Conservation (phyloP, 805 yeast genomes). For the Maudiozyma turicensis region DNA sequence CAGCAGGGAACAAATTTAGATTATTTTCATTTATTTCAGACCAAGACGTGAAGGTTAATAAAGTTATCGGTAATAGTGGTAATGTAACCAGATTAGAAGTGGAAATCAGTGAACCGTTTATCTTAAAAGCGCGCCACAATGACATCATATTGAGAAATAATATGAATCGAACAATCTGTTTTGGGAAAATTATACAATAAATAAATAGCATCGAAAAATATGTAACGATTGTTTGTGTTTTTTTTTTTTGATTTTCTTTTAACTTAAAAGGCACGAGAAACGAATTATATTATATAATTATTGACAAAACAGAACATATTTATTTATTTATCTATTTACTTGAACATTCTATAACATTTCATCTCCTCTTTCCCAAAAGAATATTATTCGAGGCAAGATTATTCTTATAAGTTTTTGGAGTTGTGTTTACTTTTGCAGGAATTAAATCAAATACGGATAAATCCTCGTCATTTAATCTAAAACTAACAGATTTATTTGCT, state of each 20-base stretch:
- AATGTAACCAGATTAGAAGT: not conserved
- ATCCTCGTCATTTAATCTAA: conserved; percentile 27
- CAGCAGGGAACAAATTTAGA: not conserved
- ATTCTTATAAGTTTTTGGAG: conserved; percentile 3
- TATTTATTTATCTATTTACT: too few species aligned
- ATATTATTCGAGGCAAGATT: not conserved
- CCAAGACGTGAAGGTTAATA: not conserved
- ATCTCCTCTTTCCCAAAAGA: not conserved
- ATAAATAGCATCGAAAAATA: not conserved
- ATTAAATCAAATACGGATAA: conserved; percentile 36
- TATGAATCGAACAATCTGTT: conserved; percentile 2
- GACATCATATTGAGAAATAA: conserved; percentile 1
- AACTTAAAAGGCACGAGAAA: too few species aligned
- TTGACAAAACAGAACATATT: too few species aligned
- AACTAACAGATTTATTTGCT: conserved; percentile 10
- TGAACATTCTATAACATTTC: not conserved
- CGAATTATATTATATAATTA: too few species aligned
- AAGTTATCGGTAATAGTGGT: not conserved
- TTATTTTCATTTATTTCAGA: not conserved
- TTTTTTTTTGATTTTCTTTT: too few species aligned
- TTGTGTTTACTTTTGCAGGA: conserved; percentile 10
- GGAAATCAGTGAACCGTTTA: not conserved
- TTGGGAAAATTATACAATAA: conserved; percentile 1
- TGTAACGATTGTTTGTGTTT: too few species aligned
- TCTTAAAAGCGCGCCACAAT: not conserved